Percentiles rank a stretch among this genome's conserved stretches.
phyloP scores from a whole-genome alignment of 805 yeast genomes.

The Starmera dryadoides region DNA sequence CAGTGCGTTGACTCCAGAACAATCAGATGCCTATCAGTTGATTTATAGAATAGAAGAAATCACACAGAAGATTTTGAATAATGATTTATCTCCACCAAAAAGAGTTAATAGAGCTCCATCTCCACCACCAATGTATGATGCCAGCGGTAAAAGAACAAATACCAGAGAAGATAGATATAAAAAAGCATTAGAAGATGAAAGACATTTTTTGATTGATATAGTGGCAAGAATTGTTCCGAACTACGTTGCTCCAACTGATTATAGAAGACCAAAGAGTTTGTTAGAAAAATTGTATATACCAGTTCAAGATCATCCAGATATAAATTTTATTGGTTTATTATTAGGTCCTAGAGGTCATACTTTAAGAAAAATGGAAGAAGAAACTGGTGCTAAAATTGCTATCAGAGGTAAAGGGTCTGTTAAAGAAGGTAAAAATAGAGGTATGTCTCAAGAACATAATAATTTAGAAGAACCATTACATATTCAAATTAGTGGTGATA shows the following conservation, averaged over 20 bases:
- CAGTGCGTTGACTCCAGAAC: slow-evolving; percentile 63
- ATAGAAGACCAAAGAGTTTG: slow-evolving; percentile 61
- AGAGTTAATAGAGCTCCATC: slow-evolving; percentile 61
- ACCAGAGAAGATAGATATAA: slow-evolving; percentile 68
- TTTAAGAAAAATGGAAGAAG: slow-evolving; percentile 66
- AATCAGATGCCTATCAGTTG: slow-evolving; percentile 65
- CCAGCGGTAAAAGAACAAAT: slow-evolving; percentile 74
- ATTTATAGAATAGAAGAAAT: slow-evolving; percentile 77
- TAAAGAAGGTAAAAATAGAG: slow-evolving; percentile 73
- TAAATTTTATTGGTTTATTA: slow-evolving; percentile 85
- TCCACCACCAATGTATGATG: slow-evolving; percentile 90
- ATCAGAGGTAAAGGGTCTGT: slow-evolving; percentile 95
- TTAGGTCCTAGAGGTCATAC: slow-evolving; percentile 97
- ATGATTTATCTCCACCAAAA: slow-evolving; percentile 41
- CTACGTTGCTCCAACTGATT: slow-evolving; percentile 75
- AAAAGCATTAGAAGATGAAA: slow-evolving; percentile 64
- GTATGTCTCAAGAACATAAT: slow-evolving; percentile 28
- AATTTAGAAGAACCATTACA: slow-evolving; percentile 79
- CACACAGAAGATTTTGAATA: slow-evolving; percentile 46
- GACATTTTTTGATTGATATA: slow-evolving; percentile 69
- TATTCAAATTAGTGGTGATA: slow-evolving; percentile 78
- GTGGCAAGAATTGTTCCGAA: slow-evolving; percentile 69
- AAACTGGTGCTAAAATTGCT: slow-evolving; percentile 84
- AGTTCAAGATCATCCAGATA: slow-evolving; percentile 77
- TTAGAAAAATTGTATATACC: slow-evolving; percentile 83